Conservation (phyloP, 192 early-diverging fungal species). For the Coemansia sp. region DNA sequence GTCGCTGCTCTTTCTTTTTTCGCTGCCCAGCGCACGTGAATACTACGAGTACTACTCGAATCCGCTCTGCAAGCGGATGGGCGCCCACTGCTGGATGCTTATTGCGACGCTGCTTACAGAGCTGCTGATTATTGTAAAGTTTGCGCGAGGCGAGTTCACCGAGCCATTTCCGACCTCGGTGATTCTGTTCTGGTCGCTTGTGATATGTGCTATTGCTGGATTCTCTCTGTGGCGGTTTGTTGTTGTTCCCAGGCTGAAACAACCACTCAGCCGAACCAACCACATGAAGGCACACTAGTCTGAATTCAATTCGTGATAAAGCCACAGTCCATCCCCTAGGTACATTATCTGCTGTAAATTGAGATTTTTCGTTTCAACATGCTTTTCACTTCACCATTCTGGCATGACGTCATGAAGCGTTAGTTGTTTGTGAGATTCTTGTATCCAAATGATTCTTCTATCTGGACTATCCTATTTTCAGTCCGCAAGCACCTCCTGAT, state of each 20-base stretch:
- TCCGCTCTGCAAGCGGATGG: constrained; percentile 81
- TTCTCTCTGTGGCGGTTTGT: constrained; percentile 82
- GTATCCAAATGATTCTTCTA: too few species aligned
- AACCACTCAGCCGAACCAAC: background rate
- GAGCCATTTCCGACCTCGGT: constrained; percentile 72
- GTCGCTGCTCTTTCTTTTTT: constrained; percentile 80
- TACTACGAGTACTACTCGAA: constrained; percentile 85
- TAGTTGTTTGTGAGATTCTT: too few species aligned
- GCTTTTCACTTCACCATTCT: too few species aligned
- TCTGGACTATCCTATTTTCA: too few species aligned
- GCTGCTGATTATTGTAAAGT: constrained; percentile 89
- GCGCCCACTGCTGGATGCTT: constrained; percentile 91
- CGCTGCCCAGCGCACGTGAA: constrained; percentile 83
- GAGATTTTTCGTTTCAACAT: too few species aligned
- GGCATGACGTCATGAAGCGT: too few species aligned
- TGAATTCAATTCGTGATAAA: background rate
- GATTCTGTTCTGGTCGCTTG: constrained; percentile 71
- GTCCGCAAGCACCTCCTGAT: too few species aligned
- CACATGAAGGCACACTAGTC: constrained; percentile 14
- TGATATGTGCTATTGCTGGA: constrained; percentile 59
- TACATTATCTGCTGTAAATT: too few species aligned
- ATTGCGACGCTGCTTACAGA: constrained; percentile 87
- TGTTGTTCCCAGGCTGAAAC: constrained; percentile 30
- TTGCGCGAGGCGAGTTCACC: constrained; percentile 81
- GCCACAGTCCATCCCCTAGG: background rate